Percentiles rank a stretch among this genome's conserved stretches.
phyloP scores from a whole-genome alignment of 768 basidiomycete genomes.

The Myochromella boudieri region DNA sequence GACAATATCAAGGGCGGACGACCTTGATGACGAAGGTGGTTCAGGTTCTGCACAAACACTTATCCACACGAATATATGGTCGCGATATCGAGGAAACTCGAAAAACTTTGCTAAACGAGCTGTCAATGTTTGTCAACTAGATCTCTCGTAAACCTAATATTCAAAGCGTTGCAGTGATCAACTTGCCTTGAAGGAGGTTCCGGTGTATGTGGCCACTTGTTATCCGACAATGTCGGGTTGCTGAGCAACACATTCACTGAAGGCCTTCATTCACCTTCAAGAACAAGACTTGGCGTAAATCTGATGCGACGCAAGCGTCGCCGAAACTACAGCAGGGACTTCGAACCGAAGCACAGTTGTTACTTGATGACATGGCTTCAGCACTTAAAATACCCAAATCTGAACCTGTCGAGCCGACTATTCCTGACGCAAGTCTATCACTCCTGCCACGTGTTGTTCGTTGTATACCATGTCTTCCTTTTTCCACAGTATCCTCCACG shows the following conservation, averaged over 20 bases:
- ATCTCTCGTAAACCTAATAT: too few species aligned
- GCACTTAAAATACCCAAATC: slow-evolving; percentile 14
- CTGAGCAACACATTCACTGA: not conserved
- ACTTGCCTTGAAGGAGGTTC: slow-evolving; percentile 5
- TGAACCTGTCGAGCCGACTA: slow-evolving; percentile 14
- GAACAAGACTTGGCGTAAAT: slow-evolving; percentile 6
- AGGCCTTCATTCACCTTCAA: not conserved
- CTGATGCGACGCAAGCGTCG: not conserved
- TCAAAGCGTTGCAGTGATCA: slow-evolving; percentile 3
- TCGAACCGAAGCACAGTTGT: slow-evolving; percentile 12
- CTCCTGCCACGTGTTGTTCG: not conserved
- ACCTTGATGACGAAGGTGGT: not conserved
- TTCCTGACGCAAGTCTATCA: slow-evolving; percentile 16
- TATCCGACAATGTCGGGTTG: not conserved
- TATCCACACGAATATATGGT: slow-evolving; percentile 12
- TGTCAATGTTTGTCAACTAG: slow-evolving; percentile 32
- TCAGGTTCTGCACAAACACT: slow-evolving; percentile 21
- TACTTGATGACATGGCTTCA: slow-evolving; percentile 14
- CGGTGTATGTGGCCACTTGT: slow-evolving; percentile 3
- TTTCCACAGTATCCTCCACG: slow-evolving; percentile 1
- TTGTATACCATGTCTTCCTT: not conserved
- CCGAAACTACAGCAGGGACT: not conserved
- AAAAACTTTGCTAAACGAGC: slow-evolving; percentile 15
- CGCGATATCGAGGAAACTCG: slow-evolving; percentile 9
- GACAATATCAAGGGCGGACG: not conserved